phyloP scores from a whole-genome alignment of 352 stramenopile species.

The Phytopythium boreale region DNA sequence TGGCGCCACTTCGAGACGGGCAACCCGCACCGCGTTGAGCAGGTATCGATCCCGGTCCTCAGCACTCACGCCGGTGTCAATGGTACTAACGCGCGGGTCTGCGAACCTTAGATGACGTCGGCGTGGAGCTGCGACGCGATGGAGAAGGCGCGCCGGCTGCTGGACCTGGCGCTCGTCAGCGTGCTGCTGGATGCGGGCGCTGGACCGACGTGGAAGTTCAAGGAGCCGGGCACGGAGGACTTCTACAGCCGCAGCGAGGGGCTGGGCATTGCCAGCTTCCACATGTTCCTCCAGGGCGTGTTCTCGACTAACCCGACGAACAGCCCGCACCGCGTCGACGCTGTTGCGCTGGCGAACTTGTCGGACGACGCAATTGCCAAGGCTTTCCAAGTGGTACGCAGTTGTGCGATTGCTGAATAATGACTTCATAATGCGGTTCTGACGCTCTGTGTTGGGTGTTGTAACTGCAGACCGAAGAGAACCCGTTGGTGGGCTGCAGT shows the following conservation, averaged over 20 bases:
- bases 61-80: not conserved
- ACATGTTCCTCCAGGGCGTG: conserved; percentile 76
- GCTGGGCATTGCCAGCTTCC: conserved; percentile 76
- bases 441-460: not conserved
- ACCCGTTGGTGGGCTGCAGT: conserved; percentile 76
- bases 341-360: conserved; percentile 50
- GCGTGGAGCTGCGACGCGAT: conserved; percentile 44
- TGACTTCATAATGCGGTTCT: conserved; percentile 1
- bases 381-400: conserved; percentile 74
- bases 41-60: conserved; percentile 12
- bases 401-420: conserved; percentile 2
- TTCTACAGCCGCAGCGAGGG: conserved; percentile 73
- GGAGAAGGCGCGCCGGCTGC: conserved; percentile 54
- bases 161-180: conserved; percentile 77
- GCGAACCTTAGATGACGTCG: conserved; percentile 28
- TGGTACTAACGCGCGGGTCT: not conserved
- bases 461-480: conserved; percentile 35
- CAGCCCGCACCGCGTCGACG: conserved; percentile 54
- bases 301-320: conserved; percentile 54
- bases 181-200: conserved; percentile 81
- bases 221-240: conserved; percentile 64
- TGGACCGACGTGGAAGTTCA: conserved; percentile 65
- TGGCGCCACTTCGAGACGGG: conserved; percentile 83
- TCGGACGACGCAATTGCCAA: conserved; percentile 59
- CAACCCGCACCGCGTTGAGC: conserved; percentile 50